phyloP scores from a whole-genome alignment of 306 rosid species.

The Canavalia ensiformis region DNA sequence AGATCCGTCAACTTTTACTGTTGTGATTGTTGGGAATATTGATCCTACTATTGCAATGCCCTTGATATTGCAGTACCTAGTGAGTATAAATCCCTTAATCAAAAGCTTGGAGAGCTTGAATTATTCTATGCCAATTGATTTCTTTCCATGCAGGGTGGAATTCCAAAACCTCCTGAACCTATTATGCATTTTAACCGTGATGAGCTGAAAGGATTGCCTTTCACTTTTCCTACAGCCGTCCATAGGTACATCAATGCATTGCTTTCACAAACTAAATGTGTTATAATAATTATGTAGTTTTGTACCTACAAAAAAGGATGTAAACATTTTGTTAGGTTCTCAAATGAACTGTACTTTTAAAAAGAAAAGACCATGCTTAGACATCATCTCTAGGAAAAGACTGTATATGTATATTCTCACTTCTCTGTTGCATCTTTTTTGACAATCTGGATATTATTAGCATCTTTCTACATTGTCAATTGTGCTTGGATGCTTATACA shows the following conservation, averaged over 20 bases:
- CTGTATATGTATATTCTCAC: slow-evolving; percentile 19
- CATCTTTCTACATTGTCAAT: slow-evolving; percentile 15
- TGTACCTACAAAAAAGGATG: neutral
- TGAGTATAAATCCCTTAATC: slow-evolving; percentile 55
- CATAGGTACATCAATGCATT: slow-evolving; percentile 64
- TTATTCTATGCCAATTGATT: slow-evolving; percentile 40
- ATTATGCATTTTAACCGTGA: slow-evolving; percentile 80
- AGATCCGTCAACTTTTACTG: slow-evolving; percentile 92
- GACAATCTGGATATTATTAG: slow-evolving; percentile 35
- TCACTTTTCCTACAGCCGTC: slow-evolving; percentile 74
- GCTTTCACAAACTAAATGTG: slow-evolving; percentile 34
- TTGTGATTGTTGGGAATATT: slow-evolving; percentile 88
- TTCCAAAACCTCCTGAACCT: slow-evolving; percentile 84
- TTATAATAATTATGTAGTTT: slow-evolving; percentile 29
- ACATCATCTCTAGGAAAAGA: slow-evolving; percentile 34
- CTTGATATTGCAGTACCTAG: slow-evolving; percentile 89
- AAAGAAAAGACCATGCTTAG: slow-evolving; percentile 11
- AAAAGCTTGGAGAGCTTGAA: slow-evolving; percentile 41
- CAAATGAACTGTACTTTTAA: slow-evolving; percentile 21
- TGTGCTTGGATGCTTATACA: slow-evolving; percentile 33
- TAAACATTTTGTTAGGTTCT: slow-evolving; percentile 19
- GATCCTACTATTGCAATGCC: slow-evolving; percentile 88
- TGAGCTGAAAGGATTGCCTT: slow-evolving; percentile 87
- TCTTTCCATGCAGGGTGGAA: slow-evolving; percentile 82
- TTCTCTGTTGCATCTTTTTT: slow-evolving; percentile 38